These are phyloP conservation scores for Lunasporangiospora selenospora DNA, from an alignment of 192 early-diverging fungal species.

Conservation along the genomic window DNA sequence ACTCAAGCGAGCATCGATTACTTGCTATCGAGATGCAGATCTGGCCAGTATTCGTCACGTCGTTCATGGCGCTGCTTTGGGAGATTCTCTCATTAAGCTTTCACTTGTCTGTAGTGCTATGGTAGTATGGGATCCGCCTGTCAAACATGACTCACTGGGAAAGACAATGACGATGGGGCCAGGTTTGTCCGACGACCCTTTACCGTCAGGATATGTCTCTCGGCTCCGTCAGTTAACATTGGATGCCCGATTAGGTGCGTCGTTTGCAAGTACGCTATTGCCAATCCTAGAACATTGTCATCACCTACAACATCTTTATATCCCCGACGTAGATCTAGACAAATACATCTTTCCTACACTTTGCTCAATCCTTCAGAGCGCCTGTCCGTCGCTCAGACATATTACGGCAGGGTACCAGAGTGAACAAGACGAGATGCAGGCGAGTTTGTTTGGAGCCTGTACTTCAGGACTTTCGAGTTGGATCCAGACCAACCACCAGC, in stretches of 20 bases:
- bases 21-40: background rate
- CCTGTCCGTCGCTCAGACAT: slow-evolving; percentile 7
- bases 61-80: background rate
- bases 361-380: background rate
- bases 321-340: background rate
- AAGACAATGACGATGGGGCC: background rate
- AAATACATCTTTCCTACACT: background rate
- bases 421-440: background rate
- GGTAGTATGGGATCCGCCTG: background rate
- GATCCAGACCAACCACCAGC: background rate
- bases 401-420: background rate
- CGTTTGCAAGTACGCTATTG: background rate
- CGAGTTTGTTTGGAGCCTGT: slow-evolving; percentile 4
- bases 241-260: background rate
- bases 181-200: background rate
- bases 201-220: background rate
- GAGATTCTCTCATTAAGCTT: slow-evolving; percentile 4
- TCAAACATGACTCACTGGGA: background rate
- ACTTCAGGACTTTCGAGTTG: background rate
- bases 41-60: slow-evolving; percentile 12
- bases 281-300: slow-evolving; percentile 2
- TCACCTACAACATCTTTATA: slow-evolving; percentile 10
- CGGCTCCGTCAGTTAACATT: slow-evolving; percentile 10
- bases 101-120: slow-evolving; percentile 1
- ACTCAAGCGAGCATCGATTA: background rate